Evolutionary conservation across 2,329 filamentous ascomycete genomes (phyloP), one percentile per base, ranked within the genome.

Genomic region (Exophiala spinifera): DNA sequence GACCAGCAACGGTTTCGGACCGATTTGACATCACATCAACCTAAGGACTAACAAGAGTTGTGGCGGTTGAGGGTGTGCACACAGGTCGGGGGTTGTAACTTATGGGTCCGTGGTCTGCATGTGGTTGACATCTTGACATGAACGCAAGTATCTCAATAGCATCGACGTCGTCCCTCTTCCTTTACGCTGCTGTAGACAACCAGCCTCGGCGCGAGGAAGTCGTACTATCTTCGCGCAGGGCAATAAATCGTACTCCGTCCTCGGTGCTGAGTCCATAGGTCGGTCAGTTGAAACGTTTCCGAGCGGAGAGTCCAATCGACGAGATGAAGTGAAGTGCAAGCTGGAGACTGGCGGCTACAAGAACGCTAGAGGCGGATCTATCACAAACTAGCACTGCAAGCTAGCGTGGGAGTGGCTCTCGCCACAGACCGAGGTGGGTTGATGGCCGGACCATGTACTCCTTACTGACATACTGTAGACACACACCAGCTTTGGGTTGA

Each of bases 361-460:
- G 25, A 43, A 33, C 43, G 43, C 28, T 23, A 45, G 28, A 37
- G 46, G 43, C 42, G 33, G 36, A 28, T 49, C 53, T 47, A 59
- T 59, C 57, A 56, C 57, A 51, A 42, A 51, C 51, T 54, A 56
- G 51, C 5, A 51, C 13, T 39, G 40, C 36, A 36, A 23, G 10
- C 23, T 59, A 56, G 53, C 50, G 57, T 59, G 57, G 53, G 53
- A 59, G 44, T 34, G 42, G 53, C 43, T 20, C 19, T 37, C 7
- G 20, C 20, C 37, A 15, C 15, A 28, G 40, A 40, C 20, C 33
- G 33, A 21, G 42, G 31, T 42, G 31, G 51, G 7, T 3, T 55
- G 45, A 50, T 36, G 39, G 39, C 19, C 46, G 21, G n/a, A n/a
- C n/a, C n/a, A n/a, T n/a, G n/a, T n/a, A n/a, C n/a, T n/a, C n/a